Conservation (phyloP, 805 yeast species). For the Nakazawaea sp. region DNA sequence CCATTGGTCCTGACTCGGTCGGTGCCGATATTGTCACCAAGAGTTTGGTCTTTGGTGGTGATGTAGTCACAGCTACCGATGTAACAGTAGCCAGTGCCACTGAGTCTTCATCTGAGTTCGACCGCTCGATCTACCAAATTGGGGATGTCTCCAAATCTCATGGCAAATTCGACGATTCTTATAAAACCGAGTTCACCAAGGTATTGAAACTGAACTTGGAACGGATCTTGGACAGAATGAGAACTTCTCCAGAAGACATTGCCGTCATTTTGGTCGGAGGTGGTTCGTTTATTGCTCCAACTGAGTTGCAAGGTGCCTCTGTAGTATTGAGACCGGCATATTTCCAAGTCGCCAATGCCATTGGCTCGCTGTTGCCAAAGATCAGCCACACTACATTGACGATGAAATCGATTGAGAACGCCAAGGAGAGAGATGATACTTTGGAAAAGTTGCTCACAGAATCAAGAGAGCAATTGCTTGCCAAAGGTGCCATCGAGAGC, state of each 20-base stretch:
- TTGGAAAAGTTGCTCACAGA: slow-evolving; percentile 16
- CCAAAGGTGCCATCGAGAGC: slow-evolving; percentile 21
- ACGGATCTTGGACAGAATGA: slow-evolving; percentile 34
- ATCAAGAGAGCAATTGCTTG: slow-evolving; percentile 14
- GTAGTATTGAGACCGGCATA: slow-evolving; percentile 33
- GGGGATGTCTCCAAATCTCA: slow-evolving; percentile 22
- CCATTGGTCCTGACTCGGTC: slow-evolving; percentile 42
- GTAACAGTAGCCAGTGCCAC: slow-evolving; percentile 21
- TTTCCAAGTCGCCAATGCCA: slow-evolving; percentile 40
- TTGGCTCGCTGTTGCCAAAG: slow-evolving; percentile 43
- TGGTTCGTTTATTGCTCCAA: slow-evolving; percentile 40
- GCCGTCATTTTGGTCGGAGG: slow-evolving; percentile 43
- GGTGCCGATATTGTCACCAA: slow-evolving; percentile 32
- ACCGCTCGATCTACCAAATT: slow-evolving; percentile 11
- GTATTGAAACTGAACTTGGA: slow-evolving; percentile 27
- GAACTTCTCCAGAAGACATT: slow-evolving; percentile 34
- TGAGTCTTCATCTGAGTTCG: slow-evolving; percentile 11
- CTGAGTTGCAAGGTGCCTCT: slow-evolving; percentile 31
- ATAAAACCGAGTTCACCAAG: slow-evolving; percentile 11
- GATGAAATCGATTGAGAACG: slow-evolving; percentile 13
- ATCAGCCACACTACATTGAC: slow-evolving; percentile 26
- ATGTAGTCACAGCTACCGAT: slow-evolving; percentile 31
- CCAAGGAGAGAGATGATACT: slow-evolving; percentile 13
- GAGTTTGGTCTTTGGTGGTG: slow-evolving; percentile 36
- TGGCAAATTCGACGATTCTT: slow-evolving; percentile 13